Evolutionary conservation across 129 eudicot species (phyloP), one percentile per base, ranked within the genome.

Genomic region (Saussurea involucrata): DNA sequence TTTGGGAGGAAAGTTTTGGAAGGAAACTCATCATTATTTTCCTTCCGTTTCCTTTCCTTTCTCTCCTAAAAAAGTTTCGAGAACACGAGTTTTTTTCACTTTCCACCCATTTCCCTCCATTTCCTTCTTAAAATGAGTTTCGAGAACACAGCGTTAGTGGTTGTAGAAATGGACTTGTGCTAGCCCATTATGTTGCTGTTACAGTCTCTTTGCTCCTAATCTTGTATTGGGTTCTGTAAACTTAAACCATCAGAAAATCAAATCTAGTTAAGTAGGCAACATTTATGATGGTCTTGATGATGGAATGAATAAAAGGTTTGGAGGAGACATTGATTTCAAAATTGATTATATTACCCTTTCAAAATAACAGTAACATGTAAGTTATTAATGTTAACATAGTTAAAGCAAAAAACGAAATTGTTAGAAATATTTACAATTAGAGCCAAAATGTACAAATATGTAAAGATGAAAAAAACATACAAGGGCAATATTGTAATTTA

Each of bases 401-500:
- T 34, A 8, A 63, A 63, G 29, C 3, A 37, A 28, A 8, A 37
- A 61, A 25, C 49, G 25, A 65, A 27, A 27, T 3, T 37, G 60
- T 73, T 18, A 24, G 60, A 33, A 4, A 1, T 29, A 36, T 75
- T 8, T 36, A 17, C 8, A 37, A 37, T 22, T 60, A 13, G 66
- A 65, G 33, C 40, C 34, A 21, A 67, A 53, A 21, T 46, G 49
- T 76, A 44, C 53, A 66, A 20, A 53, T 0, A 53, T 63, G 28
- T 31, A 24, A 77, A 55, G 81, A 53, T 77, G 22, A 21, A 31
- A 67, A n/a, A 61, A 33, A 21, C 37, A 46, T 24, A 17, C 11
- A 34, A 9, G 82, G 76, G 5, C 64, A 78, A 21, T 27, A 32
- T 11, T 37, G 76, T 63, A 60, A 78, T 57, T 57, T 58, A 37